These are phyloP conservation scores for Sugiyamaella japonica DNA, from an alignment of 1,139 yeast genomes.

Conservation along the genomic window DNA sequence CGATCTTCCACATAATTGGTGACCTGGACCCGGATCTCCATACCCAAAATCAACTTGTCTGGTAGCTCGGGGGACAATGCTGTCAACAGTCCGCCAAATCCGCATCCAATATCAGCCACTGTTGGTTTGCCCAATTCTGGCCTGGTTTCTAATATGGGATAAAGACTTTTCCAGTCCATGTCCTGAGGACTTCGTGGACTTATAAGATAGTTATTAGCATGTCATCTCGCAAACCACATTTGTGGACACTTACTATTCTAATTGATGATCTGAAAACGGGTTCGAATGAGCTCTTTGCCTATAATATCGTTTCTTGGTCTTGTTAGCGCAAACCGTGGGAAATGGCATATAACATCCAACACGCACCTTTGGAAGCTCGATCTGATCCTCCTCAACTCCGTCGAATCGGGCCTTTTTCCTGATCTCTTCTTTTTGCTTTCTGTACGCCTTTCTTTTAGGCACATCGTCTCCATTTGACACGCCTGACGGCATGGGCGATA, in stretches of 20 bases:
- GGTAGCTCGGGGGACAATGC: constrained; percentile 79
- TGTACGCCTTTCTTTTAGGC: constrained; percentile 41
- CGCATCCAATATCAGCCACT: constrained; percentile 97
- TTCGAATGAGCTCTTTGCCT: constrained; percentile 98
- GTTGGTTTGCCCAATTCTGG: constrained; percentile 56
- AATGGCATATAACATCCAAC: neutral
- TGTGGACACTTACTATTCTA: constrained; percentile 60
- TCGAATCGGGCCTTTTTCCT: constrained; percentile 39
- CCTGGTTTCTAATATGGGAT: constrained; percentile 48
- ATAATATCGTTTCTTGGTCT: constrained; percentile 75
- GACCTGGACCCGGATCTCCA: constrained; percentile 98
- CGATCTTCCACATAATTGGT: constrained; percentile 96
- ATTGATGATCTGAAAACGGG: constrained; percentile 92
- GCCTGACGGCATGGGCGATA: constrained; percentile 3
- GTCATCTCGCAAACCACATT: neutral
- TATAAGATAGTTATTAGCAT: constrained; percentile 7
- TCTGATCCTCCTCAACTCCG: constrained; percentile 25
- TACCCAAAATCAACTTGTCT: constrained; percentile 73
- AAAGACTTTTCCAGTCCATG: constrained; percentile 85
- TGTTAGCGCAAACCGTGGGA: constrained; percentile 43
- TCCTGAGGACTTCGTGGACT: constrained; percentile 69
- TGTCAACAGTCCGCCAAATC: constrained; percentile 89
- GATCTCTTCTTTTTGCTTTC: constrained; percentile 43
- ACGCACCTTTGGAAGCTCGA: constrained; percentile 54
- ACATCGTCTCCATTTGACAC: constrained; percentile 8